Conservation (phyloP, 192 early-diverging fungal genomes). For the Coemansia sp. region DNA sequence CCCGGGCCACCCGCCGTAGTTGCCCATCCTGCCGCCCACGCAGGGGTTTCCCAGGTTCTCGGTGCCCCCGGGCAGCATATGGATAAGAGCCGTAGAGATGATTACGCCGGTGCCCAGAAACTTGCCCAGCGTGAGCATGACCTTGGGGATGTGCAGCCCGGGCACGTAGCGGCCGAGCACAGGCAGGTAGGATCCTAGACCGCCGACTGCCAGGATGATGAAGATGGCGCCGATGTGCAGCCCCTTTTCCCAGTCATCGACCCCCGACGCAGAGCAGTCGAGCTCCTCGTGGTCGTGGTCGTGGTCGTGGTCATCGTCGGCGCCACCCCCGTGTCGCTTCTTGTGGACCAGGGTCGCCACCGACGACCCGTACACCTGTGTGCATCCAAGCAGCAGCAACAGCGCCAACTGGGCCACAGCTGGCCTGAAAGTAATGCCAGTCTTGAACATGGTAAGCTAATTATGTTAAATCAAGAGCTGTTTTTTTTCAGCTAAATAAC, state of each 20-base stretch:
- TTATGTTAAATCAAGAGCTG: neutral
- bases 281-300: slow-evolving; percentile 17
- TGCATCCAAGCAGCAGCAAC: neutral
- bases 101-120: slow-evolving; percentile 75
- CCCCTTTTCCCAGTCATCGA: slow-evolving; percentile 41
- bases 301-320: slow-evolving; percentile 17
- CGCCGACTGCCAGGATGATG: slow-evolving; percentile 58
- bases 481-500: neutral
- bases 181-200: slow-evolving; percentile 59
- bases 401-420: neutral
- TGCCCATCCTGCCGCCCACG: slow-evolving; percentile 54
- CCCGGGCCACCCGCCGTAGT: slow-evolving; percentile 58
- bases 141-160: slow-evolving; percentile 35
- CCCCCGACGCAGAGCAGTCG: slow-evolving; percentile 36
- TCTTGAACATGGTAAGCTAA: neutral
- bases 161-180: slow-evolving; percentile 52
- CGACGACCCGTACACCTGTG: neutral
- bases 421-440: neutral
- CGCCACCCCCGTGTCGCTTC: slow-evolving; percentile 6
- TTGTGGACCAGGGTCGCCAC: neutral
- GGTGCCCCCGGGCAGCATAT: slow-evolving; percentile 68
- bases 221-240: slow-evolving; percentile 62
- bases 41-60: slow-evolving; percentile 60
- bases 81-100: slow-evolving; percentile 75
- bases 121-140: slow-evolving; percentile 55